Base-by-base conservation (phyloP, 768 basidiomycete genomes). In the Lentinula boryana region DNA sequence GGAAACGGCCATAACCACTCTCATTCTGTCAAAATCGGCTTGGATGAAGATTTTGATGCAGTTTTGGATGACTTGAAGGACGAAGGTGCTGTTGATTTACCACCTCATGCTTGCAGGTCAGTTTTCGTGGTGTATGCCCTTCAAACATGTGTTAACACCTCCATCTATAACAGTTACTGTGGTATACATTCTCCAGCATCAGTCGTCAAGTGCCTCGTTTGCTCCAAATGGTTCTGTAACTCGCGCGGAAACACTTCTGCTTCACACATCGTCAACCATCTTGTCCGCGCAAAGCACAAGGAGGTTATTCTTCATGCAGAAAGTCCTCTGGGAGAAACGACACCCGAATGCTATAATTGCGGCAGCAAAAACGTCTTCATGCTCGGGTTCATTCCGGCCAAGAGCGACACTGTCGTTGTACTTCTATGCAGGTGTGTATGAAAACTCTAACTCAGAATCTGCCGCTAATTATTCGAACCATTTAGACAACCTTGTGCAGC, bases 301-400 rank as follows among this genome's bases (percentile, higher is more conserved):
- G 97, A 99, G 70, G 96, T 99, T 63, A 92, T 96, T 63, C 76
- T 99, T 33, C 97, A 99, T 69, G 89, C 91, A 55, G 96, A 98
- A 68, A 90, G 91, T 61, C 93, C 96, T 2, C 80, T 99, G 3
- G 97, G 97, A 1, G 97, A 98, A 75, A 98, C 97, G 1, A 91
- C 93, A 0, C 97, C 97, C 0, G 97, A 99, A 76, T 99, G 97
- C 72, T 99, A 99, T 79, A 95, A 95, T 69, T 99, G 97, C 69
- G 97, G 97, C 15, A 95, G 92, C 78, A 98, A 97, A 76, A 99
- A 99, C 69, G 97, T 98, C 12, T 99, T 99, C 70, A 95, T 98
- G 91, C 84, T 99, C 16, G 97, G 97, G 3, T 99, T 99, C 69
- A 99, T 99, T 68, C 97, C 97, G 2, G 97, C 97, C 18, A 99